Percentiles rank a stretch among this genome's conserved stretches.
Evolutionary conservation across 2,329 filamentous ascomycete species (phyloP).

Genomic region (Eutypa lata): DNA sequence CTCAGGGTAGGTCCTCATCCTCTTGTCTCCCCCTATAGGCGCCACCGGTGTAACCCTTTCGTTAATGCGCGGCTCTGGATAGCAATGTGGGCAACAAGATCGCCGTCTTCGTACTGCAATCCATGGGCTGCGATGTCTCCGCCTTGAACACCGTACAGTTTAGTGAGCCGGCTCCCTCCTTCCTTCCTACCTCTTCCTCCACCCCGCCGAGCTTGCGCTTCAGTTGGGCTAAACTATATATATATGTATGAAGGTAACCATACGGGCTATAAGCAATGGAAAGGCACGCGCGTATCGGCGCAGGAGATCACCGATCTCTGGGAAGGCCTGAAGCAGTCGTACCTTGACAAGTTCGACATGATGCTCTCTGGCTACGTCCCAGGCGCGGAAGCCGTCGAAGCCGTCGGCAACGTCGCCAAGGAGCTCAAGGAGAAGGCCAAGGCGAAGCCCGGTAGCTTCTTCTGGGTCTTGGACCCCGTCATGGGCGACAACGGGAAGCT

Average conservation of each 20-base stretch:
- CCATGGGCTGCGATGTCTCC: slow-evolving; percentile 87
- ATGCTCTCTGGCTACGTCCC: slow-evolving; percentile 94
- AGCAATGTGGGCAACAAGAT: slow-evolving; percentile 99
- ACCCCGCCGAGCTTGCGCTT: neutral
- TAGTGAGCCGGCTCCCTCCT: slow-evolving; percentile 55
- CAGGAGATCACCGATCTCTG: slow-evolving; percentile 83
- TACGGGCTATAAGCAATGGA: slow-evolving; percentile 85
- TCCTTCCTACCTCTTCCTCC: neutral
- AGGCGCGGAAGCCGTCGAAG: slow-evolving; percentile 77
- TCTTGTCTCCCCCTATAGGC: slow-evolving; percentile 5
- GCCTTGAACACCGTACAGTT: slow-evolving; percentile 97
- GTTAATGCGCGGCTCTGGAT: slow-evolving; percentile 20
- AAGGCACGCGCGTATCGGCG: slow-evolving; percentile 77
- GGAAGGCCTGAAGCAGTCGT: slow-evolving; percentile 76
- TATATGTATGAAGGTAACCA: slow-evolving; percentile 72
- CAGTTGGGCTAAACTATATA: too few species aligned
- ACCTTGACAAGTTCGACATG: slow-evolving; percentile 87
- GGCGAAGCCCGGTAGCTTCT: slow-evolving; percentile 69
- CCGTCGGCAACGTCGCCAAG: slow-evolving; percentile 78
- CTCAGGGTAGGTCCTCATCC: slow-evolving; percentile 59
- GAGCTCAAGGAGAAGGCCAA: slow-evolving; percentile 69
- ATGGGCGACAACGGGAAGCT: slow-evolving; percentile 95
- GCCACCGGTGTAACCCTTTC: slow-evolving; percentile 11
- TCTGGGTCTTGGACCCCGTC: slow-evolving; percentile 96
- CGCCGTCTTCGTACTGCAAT: slow-evolving; percentile 91